Conservation (phyloP, 1,284 basidiomycete species). For the Wallemia ichthyophaga region DNA sequence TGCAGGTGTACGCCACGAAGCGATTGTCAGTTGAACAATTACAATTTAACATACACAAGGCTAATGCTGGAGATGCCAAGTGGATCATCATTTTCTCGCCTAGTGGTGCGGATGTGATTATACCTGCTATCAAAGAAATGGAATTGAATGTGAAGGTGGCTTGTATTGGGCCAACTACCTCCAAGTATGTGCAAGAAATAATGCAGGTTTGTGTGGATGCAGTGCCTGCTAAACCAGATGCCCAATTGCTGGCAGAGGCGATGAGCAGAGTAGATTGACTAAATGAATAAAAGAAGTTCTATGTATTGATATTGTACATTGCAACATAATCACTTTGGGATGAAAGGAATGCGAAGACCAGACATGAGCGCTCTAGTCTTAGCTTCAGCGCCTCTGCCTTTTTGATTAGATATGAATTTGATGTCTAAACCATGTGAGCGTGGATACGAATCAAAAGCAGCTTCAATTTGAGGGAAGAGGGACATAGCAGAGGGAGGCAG, state of each 20-base stretch:
- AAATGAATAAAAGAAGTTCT: too few species aligned
- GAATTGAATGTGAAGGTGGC: neutral
- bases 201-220: neutral
- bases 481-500: constrained; percentile 55
- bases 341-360: constrained; percentile 65
- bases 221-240: neutral
- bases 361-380: constrained; percentile 51
- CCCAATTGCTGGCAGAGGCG: neutral
- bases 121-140: neutral
- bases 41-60: neutral
- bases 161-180: neutral
- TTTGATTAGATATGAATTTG: constrained; percentile 59
- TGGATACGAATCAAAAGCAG: constrained; percentile 65
- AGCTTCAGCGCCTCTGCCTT: constrained; percentile 56
- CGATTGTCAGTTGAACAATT: neutral
- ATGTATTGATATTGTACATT: too few species aligned
- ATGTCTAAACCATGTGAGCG: constrained; percentile 62
- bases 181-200: neutral
- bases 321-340: constrained; percentile 8
- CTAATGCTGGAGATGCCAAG: neutral
- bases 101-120: neutral
- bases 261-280: neutral
- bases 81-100: neutral
- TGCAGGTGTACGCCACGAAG: neutral
- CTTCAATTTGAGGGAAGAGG: constrained; percentile 79